These are phyloP conservation scores for Botryosphaeria dothidea DNA, from an alignment of 2,329 filamentous ascomycete genomes.

Conservation along the genomic window DNA sequence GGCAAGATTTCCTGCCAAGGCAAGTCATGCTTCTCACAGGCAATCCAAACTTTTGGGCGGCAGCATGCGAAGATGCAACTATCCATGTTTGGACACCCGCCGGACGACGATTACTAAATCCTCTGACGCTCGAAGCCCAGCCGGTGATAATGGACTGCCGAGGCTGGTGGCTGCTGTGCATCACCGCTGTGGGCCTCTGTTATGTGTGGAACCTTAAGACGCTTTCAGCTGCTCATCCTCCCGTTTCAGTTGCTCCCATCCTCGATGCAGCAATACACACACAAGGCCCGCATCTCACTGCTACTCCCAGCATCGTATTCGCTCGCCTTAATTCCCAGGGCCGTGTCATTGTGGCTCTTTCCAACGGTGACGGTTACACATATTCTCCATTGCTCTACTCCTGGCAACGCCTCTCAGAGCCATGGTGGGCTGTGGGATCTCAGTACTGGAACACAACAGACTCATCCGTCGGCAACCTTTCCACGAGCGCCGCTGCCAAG, in stretches of 20 bases:
- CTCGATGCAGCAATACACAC: slow-evolving; percentile 83
- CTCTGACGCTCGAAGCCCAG: slow-evolving; percentile 85
- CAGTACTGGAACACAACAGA: slow-evolving; percentile 99
- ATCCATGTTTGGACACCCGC: slow-evolving; percentile 91
- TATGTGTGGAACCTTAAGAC: slow-evolving; percentile 92
- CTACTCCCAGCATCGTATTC: slow-evolving; percentile 82
- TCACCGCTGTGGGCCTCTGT: slow-evolving; percentile 84
- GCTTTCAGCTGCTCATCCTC: slow-evolving; percentile 82
- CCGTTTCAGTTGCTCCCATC: slow-evolving; percentile 83
- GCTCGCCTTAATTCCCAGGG: slow-evolving; percentile 88
- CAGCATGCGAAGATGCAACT: slow-evolving; percentile 88
- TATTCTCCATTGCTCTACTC: slow-evolving; percentile 84
- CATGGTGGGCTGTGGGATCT: slow-evolving; percentile 97
- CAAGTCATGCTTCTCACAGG: slow-evolving; percentile 88
- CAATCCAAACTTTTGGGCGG: slow-evolving; percentile 88
- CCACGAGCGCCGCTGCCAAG: slow-evolving; percentile 56
- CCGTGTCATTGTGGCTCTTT: slow-evolving; percentile 83
- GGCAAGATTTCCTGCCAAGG: slow-evolving; percentile 91
- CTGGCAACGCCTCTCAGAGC: slow-evolving; percentile 94
- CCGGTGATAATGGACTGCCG: slow-evolving; percentile 91
- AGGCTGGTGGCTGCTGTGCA: slow-evolving; percentile 84
- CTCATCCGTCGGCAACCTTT: slow-evolving; percentile 78
- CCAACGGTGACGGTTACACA: slow-evolving; percentile 90
- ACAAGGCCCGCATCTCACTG: slow-evolving; percentile 75
- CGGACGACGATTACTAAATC: slow-evolving; percentile 80